phyloP scores from a whole-genome alignment of 2,329 filamentous ascomycete genomes.

The Colletotrichum truncatum region DNA sequence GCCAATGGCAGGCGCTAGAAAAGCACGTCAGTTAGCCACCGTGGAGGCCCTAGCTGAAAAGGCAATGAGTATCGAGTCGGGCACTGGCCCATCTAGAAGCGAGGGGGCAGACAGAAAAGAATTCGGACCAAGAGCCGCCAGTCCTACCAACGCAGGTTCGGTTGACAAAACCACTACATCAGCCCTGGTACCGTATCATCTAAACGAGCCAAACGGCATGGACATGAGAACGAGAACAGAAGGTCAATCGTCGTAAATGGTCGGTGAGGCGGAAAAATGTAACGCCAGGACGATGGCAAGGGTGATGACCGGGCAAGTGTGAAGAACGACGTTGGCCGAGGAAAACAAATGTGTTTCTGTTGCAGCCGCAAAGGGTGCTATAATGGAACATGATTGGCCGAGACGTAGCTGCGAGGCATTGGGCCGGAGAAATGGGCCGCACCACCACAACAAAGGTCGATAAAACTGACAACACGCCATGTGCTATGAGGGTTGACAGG shows the following conservation, averaged over 20 bases:
- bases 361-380: conserved; percentile 39
- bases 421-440: conserved; percentile 33
- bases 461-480: conserved; percentile 17
- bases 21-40: conserved; percentile 14
- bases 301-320: conserved; percentile 16
- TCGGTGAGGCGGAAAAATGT: neutral
- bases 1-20: conserved; percentile 17
- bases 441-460: conserved; percentile 2
- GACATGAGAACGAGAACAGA: neutral
- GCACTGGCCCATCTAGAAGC: no score
- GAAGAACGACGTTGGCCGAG: conserved; percentile 28
- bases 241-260: neutral
- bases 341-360: conserved; percentile 39
- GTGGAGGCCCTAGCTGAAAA: neutral
- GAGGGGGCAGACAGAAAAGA: no score
- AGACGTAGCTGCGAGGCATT: conserved; percentile 33
- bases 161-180: no score
- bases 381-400: conserved; percentile 39
- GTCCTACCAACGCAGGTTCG: no score
- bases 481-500: neutral
- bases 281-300: conserved; percentile 13
- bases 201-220: no score
- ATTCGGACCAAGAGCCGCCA: no score
- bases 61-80: neutral
- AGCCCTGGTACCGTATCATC: no score